Base-by-base conservation (phyloP, 1,284 basidiomycete genomes). In the Violaceomyces palustris region DNA sequence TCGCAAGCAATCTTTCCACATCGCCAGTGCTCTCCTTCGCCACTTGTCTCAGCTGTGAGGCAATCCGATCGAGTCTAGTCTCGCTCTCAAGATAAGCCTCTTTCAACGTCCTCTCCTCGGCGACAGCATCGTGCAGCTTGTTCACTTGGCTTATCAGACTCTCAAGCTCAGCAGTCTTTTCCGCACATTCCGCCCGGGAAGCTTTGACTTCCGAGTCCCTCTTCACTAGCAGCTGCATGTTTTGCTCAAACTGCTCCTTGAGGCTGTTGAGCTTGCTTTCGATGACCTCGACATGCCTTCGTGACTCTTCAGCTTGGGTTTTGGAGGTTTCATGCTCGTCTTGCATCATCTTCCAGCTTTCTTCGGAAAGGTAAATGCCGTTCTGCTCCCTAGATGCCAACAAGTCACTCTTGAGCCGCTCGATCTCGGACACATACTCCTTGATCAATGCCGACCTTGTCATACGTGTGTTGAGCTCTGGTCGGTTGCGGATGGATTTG, bases 341-440 rank as follows among this genome's bases (percentile, higher is more conserved):
- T 18, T 67, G 57, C 45, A 68, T 59, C 6, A 42, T 47, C 30
- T 60, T 54, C 61, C 61, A 69, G 27, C 47, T 59, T 11, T 69
- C 69, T 14, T 56, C 48, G 29, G 53, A 53, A 33, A 69, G 50
- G 37, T 63, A 72, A 43, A 72, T 58, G 34, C 70, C 70, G 41
- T 61, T 65, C 44, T 68, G 61, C 22, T 56, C 49, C 39, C 70
- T 60, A 1, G 70, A 50, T 2, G 67, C 77, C 1, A 88, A 77
- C 24, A 98, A 78, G 61, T 98, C 93, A 1, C 84, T 82, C 74
- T 96, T 94, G 34, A 98, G 80, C 4, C 88, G 83, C 66, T 93
- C 90, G 37, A 98, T 96, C 74, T 98, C 93, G n/a, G 80, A 82
- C 26, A 96, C 81, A 69, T 96, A 97, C 74, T 98, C 93, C 71